Conservation (phyloP, 345 rosid species). For the Citrus trifoliata region DNA sequence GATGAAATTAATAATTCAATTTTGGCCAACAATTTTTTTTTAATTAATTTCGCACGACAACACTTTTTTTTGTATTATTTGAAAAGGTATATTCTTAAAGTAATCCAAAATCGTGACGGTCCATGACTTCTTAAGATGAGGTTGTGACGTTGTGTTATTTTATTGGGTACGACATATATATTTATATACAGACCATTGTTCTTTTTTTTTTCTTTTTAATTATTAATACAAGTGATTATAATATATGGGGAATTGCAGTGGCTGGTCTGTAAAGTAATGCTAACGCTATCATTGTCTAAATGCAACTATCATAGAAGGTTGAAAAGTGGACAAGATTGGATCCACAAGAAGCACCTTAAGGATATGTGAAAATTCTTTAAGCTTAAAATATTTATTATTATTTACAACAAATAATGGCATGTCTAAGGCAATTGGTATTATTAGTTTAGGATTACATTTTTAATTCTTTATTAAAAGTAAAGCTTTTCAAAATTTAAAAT, state of each 20-base stretch:
- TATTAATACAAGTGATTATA: no score
- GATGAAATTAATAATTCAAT: background rate
- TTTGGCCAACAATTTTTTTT: background rate
- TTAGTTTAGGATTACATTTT: background rate
- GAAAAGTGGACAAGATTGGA: background rate
- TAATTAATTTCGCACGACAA: background rate
- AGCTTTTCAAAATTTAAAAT: no score
- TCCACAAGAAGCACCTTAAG: background rate
- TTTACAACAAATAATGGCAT: background rate
- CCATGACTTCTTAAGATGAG: background rate
- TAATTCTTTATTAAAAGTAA: no score
- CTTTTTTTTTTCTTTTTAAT: background rate
- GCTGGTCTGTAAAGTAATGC: background rate
- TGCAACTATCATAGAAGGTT: background rate
- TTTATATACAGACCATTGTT: background rate
- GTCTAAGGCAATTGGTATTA: background rate
- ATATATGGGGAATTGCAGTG: no score
- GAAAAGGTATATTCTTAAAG: background rate
- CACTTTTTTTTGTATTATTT: background rate
- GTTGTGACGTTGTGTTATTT: background rate
- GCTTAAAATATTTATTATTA: background rate
- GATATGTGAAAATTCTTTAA: background rate
- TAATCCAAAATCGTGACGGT: background rate
- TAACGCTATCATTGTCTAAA: background rate
- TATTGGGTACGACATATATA: no score